phyloP scores from a whole-genome alignment of 2,329 filamentous ascomycete genomes.

The Fusarium nygamai region DNA sequence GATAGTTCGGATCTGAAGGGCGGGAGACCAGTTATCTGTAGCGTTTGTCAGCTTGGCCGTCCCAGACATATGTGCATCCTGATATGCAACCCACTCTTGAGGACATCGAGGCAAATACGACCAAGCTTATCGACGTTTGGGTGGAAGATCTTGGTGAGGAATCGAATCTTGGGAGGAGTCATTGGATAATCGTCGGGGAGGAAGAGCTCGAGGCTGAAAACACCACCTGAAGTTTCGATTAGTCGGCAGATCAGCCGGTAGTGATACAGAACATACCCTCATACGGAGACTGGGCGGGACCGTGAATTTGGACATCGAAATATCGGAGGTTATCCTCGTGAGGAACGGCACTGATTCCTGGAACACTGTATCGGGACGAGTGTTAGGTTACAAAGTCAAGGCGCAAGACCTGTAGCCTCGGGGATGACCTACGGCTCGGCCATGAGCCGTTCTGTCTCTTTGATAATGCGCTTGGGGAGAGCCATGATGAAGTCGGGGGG shows the following conservation, averaged over 20 bases:
- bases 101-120: slow-evolving; percentile 94
- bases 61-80: neutral
- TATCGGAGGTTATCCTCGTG: slow-evolving; percentile 98
- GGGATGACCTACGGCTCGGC: slow-evolving; percentile 81
- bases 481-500: slow-evolving; percentile 62
- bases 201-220: slow-evolving; percentile 98
- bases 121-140: slow-evolving; percentile 98
- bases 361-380: slow-evolving; percentile 70
- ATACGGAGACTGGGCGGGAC: slow-evolving; percentile 91
- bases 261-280: slow-evolving; percentile 70
- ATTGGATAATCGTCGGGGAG: slow-evolving; percentile 99
- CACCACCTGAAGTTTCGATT: slow-evolving; percentile 63
- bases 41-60: slow-evolving; percentile 19
- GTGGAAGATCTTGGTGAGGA: slow-evolving; percentile 99
- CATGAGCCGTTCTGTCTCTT: slow-evolving; percentile 97
- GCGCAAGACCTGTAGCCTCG: slow-evolving; percentile 2
- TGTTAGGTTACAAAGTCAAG: slow-evolving; percentile 33
- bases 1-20: slow-evolving; percentile 96
- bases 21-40: slow-evolving; percentile 97
- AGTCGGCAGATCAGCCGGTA: neutral
- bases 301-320: slow-evolving; percentile 97
- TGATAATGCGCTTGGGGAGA: slow-evolving; percentile 95
- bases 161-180: slow-evolving; percentile 98
- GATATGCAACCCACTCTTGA: slow-evolving; percentile 78
- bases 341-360: slow-evolving; percentile 93